These are phyloP conservation scores for Raffaelea albimanens DNA, from an alignment of 2,329 filamentous ascomycete genomes.

Conservation along the genomic window DNA sequence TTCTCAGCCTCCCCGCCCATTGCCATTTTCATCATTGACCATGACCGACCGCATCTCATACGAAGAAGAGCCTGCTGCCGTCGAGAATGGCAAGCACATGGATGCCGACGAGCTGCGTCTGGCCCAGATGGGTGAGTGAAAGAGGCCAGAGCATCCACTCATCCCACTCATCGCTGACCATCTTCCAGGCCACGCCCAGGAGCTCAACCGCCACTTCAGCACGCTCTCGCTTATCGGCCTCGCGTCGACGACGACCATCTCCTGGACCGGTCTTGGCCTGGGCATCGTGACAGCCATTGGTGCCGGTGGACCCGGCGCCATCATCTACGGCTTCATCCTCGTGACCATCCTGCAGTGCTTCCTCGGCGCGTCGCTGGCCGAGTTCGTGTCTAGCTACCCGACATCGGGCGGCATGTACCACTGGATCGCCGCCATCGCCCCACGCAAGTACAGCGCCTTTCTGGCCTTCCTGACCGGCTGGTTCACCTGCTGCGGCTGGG, in stretches of 20 bases:
- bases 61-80: neutral
- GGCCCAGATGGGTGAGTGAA: neutral
- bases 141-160: neutral
- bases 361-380: constrained; percentile 32
- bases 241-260: constrained; percentile 39
- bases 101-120: neutral
- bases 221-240: constrained; percentile 37
- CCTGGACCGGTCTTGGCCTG: constrained; percentile 36
- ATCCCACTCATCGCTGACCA: too few relatives aligned
- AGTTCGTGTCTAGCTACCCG: constrained; percentile 38
- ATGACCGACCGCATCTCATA: too few relatives aligned
- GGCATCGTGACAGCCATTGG: constrained; percentile 35
- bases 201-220: constrained; percentile 37
- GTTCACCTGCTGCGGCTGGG: constrained; percentile 32
- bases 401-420: constrained; percentile 41
- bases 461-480: constrained; percentile 35
- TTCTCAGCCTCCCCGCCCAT: too few relatives aligned
- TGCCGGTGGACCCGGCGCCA: constrained; percentile 35
- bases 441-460: constrained; percentile 25
- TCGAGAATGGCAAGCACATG: neutral
- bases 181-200: constrained; percentile 37
- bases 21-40: too few relatives aligned
- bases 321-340: constrained; percentile 30
- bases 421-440: constrained; percentile 38
- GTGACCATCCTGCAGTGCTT: constrained; percentile 31